Base-by-base conservation (phyloP, 805 yeast genomes). In the Zygoascus biomembranicola region DNA sequence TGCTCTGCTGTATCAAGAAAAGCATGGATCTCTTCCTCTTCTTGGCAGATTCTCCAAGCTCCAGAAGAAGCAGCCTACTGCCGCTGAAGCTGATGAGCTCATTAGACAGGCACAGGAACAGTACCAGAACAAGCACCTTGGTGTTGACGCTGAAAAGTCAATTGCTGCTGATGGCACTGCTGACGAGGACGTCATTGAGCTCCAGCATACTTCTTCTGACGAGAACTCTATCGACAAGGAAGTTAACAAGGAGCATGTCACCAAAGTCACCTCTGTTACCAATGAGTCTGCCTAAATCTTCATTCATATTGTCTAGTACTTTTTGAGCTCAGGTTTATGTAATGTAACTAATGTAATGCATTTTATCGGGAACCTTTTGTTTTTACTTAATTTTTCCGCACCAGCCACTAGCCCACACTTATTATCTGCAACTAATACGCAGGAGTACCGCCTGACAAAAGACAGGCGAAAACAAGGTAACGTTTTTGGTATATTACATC, bases 1-100 rank as follows among this genome's bases (percentile, higher is more conserved):
- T 16, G 70, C 84, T 61, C 80, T 92, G 89, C 72, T 84, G 58
- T 90, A 64, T 72, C 94, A 88, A 75, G 99, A 92, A 78, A 87
- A 76, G 71, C 70, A 70, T 26, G 96, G 96, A 20, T 90, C 85
- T 75, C 96, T 68, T 81, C 84, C 74, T 60, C 70, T 64, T 79
- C 80, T 71, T 69, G 41, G 53, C 61, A 71, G 74, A 65, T 70
- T 69, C 32, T 14, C 10, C n/a, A 71, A 70, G 69, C 28, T 23
- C 6, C 3, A 23, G 28, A 74, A 73, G 67, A 61, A 69, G 56
- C 64, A 70, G 59, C 63, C 67, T 56, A 52, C 61, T 18, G 42
- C 45, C 42, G 47, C 16, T 23, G 63, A 60, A 23, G 60, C 55
- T 11, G 62, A 58, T 10, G 61, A 35, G 8, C 53, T 59, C n/a